Percentiles rank a stretch among this genome's conserved stretches.
Conservation (phyloP, 306 rosid species). For the Trifolium pratense region DNA sequence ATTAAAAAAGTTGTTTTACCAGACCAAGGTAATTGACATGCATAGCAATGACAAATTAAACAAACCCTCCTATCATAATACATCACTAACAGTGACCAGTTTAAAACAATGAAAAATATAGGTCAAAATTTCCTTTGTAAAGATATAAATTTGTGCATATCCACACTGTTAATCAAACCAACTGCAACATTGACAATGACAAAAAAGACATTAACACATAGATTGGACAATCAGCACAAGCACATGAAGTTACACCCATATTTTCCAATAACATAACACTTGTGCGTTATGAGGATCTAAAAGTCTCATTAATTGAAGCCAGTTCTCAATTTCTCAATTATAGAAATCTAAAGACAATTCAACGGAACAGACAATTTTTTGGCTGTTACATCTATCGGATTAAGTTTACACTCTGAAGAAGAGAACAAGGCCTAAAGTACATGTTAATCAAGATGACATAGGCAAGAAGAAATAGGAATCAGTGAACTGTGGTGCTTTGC, state of each 20-base stretch:
- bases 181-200: slow-evolving; percentile 27
- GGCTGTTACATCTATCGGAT: slow-evolving; percentile 15
- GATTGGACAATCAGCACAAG: slow-evolving; percentile 2
- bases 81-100: slow-evolving; percentile 22
- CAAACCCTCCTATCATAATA: background rate
- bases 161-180: slow-evolving; percentile 8
- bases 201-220: slow-evolving; percentile 13
- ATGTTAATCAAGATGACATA: slow-evolving; percentile 1
- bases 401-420: slow-evolving; percentile 4
- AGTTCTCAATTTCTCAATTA: background rate
- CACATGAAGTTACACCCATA: slow-evolving; percentile 17
- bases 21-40: slow-evolving; percentile 14
- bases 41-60: slow-evolving; percentile 1
- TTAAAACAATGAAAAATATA: slow-evolving; percentile 24
- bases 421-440: slow-evolving; percentile 14
- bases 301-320: slow-evolving; percentile 10
- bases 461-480: slow-evolving; percentile 11
- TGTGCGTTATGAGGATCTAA: background rate
- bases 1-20: slow-evolving; percentile 31
- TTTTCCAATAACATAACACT: background rate
- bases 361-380: background rate
- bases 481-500: slow-evolving; percentile 29
- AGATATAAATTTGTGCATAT: slow-evolving; percentile 22
- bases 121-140: slow-evolving; percentile 12
- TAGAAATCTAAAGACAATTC: slow-evolving; percentile 25